phyloP scores from a whole-genome alignment of 768 basidiomycete species.

The Krasilnikovozyma curviuscula region DNA sequence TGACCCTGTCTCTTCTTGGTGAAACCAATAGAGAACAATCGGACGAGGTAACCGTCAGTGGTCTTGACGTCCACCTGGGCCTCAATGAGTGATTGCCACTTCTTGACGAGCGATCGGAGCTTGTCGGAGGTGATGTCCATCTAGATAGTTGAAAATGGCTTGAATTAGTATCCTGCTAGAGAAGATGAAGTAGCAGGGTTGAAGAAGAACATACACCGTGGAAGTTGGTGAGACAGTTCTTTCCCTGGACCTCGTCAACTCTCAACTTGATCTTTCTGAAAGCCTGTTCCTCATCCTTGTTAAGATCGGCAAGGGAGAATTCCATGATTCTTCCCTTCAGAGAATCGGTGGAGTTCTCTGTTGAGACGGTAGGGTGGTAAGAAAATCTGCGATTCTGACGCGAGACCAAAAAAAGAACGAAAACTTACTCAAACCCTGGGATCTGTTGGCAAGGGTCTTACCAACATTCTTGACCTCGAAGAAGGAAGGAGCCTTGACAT shows the following conservation, averaged over 20 bases:
- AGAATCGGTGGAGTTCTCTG: slow-evolving; percentile 97
- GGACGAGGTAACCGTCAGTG: slow-evolving; percentile 96
- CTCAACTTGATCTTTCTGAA: slow-evolving; percentile 99
- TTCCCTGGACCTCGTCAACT: slow-evolving; percentile 71
- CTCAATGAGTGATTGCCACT: slow-evolving; percentile 99
- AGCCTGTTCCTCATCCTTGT: slow-evolving; percentile 98
- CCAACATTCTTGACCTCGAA: slow-evolving; percentile 94
- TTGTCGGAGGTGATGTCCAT: slow-evolving; percentile 99
- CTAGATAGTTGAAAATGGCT: not conserved
- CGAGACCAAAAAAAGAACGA: not conserved
- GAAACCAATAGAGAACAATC: slow-evolving; percentile 97
- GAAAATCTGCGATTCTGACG: not conserved
- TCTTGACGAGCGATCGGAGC: slow-evolving; percentile 95
- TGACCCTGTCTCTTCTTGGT: slow-evolving; percentile 91
- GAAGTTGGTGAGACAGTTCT: slow-evolving; percentile 99
- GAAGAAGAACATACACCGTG: slow-evolving; percentile 42
- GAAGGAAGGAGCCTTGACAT: slow-evolving; percentile 93
- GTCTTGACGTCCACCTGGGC: slow-evolving; percentile 98
- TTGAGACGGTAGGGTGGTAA: not conserved
- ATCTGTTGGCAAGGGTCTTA: slow-evolving; percentile 96
- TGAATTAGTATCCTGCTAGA: not conserved
- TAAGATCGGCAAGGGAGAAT: slow-evolving; percentile 87
- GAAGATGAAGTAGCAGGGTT: not conserved
- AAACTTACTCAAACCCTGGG: slow-evolving; percentile 84
- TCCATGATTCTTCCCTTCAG: slow-evolving; percentile 93